Base-by-base conservation (phyloP, 257 asterid species). In the Plantago ovata region DNA sequence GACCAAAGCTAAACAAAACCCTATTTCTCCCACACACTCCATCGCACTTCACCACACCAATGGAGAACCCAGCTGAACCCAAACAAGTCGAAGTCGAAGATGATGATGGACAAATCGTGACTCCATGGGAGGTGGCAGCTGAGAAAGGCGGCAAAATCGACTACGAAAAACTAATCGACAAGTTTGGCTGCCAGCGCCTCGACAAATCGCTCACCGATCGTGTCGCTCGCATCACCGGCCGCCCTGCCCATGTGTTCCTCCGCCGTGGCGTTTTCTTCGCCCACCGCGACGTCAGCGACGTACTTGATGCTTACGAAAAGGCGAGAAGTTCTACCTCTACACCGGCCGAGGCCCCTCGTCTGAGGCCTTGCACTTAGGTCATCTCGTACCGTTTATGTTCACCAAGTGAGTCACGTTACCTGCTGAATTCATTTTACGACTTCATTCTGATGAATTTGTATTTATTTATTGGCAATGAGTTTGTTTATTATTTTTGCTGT, bases 271-370 rank as follows among this genome's bases (percentile, higher is more conserved):
- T 89, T 23, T 89, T 93, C 72, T 89, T 93, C 58, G 97, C 96
- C 54, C 98, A 93, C 75, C 86, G 98, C 0, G 98, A 89, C 69
- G 72, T 93, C 49, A 71, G 3, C 20, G 89, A 86, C 41, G 46
- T 93, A 46, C 84, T 93, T 36, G 95, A 89, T 53, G 80, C 82
- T 13, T 89, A 82, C 60, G 97, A 86, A 60, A 82, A 41, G 98
- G 98, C 8, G 89, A 89, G 12, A 93, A 82, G 72, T 93, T 93
- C 20, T 93, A 89, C 66, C 75, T 93, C 19, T 93, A 93, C 60
- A 93, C 98, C 0, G 97, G 98, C 19, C 87, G 98, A 6, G 98
- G 98, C 15, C 96, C 98, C 16, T 93, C 98, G 3, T 93, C 98
- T 1, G 98, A 93, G 75, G 84, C 98, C 13, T 62, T 93, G 82